These are phyloP conservation scores for Elaeagnus macrophylla DNA, from an alignment of 306 rosid genomes.

Conservation along the genomic window DNA sequence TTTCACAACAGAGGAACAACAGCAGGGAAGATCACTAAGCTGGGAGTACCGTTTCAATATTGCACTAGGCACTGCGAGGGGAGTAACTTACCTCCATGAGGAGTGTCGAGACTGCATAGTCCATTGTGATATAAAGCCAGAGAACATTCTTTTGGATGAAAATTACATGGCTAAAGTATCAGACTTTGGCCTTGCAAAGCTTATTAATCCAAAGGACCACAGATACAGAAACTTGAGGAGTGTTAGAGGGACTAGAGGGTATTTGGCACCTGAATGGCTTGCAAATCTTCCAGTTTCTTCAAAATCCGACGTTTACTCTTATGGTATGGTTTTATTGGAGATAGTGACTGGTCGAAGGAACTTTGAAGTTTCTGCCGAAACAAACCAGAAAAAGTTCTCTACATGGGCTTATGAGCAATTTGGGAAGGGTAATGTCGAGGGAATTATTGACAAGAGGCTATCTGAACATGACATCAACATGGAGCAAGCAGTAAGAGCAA, in stretches of 20 bases:
- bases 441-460: conserved; percentile 53
- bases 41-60: conserved; percentile 66
- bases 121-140: conserved; percentile 86
- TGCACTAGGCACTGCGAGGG: conserved; percentile 74
- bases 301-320: conserved; percentile 67
- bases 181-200: conserved; percentile 86
- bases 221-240: conserved; percentile 57
- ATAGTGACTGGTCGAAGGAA: conserved; percentile 74
- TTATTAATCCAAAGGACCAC: conserved; percentile 44
- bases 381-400: conserved; percentile 52
- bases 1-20: conserved; percentile 30
- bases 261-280: conserved; percentile 86
- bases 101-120: conserved; percentile 85
- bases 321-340: conserved; percentile 85
- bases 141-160: conserved; percentile 78
- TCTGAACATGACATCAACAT: conserved; percentile 38
- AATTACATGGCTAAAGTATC: conserved; percentile 64
- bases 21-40: conserved; percentile 37
- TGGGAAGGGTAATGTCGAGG: conserved; percentile 49
- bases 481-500: conserved; percentile 50
- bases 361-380: conserved; percentile 59
- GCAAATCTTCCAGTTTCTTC: conserved; percentile 74
- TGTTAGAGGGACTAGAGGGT: conserved; percentile 76
- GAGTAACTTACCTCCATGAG: conserved; percentile 82
- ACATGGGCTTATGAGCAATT: conserved; percentile 71